Conservation (phyloP, 192 early-diverging fungal genomes). For the Backusella sp. region DNA sequence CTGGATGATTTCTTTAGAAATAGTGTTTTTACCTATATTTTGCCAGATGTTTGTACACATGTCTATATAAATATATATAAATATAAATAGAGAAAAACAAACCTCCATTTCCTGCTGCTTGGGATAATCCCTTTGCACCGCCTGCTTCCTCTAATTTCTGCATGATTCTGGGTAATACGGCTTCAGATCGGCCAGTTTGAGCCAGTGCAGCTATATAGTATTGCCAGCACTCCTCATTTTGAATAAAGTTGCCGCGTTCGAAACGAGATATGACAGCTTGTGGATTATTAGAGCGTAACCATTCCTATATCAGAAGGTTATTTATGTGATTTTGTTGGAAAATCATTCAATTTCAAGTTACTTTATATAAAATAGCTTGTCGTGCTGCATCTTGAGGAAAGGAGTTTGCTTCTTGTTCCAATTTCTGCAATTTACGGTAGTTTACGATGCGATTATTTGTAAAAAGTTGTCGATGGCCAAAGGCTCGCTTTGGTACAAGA, state of each 20-base stretch:
- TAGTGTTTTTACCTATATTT: not conserved
- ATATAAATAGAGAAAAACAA: not conserved
- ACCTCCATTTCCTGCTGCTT: conserved; percentile 10
- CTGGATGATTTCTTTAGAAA: conserved; percentile 24
- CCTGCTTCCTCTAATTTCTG: conserved; percentile 46
- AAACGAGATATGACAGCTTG: conserved; percentile 51
- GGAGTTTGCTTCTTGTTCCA: conserved; percentile 56
- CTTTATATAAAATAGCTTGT: conserved; percentile 58
- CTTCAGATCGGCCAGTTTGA: conserved; percentile 48
- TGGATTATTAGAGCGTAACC: conserved; percentile 50
- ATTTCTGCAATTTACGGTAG: conserved; percentile 28
- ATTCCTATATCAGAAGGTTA: conserved; percentile 41
- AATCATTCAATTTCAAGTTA: conserved; percentile 7
- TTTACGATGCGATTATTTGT: conserved; percentile 9
- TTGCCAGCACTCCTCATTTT: conserved; percentile 53
- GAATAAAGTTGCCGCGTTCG: conserved; percentile 51
- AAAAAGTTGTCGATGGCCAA: not conserved
- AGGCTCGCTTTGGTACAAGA: not conserved
- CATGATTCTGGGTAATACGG: conserved; percentile 53
- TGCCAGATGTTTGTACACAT: too few species aligned
- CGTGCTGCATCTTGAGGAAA: conserved; percentile 46
- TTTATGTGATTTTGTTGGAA: not conserved
- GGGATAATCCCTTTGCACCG: conserved; percentile 3
- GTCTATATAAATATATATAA: too few species aligned
- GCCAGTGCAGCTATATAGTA: conserved; percentile 54